phyloP scores from a whole-genome alignment of 164 flowering plant species.

The Tetracentron sinense region DNA sequence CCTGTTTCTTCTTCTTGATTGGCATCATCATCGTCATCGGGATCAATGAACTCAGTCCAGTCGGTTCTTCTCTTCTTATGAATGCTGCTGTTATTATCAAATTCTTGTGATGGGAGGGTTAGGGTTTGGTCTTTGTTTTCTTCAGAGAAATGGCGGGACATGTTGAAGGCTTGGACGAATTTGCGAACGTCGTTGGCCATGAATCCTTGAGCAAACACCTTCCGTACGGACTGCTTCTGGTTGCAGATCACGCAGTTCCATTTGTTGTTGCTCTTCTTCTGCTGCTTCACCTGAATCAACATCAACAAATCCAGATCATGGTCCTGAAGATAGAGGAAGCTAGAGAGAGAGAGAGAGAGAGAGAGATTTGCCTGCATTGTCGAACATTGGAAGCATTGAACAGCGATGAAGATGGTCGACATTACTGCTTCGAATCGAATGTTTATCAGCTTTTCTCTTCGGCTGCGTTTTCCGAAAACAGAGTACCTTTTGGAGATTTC shows the following conservation, averaged over 20 bases:
- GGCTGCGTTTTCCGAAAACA: no score
- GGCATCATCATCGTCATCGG: conserved; percentile 14
- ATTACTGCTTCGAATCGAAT: no score
- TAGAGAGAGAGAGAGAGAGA: conserved; percentile 13
- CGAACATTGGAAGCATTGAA: conserved; percentile 70
- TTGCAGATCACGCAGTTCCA: conserved; percentile 89
- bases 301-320: not conserved
- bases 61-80: conserved; percentile 38
- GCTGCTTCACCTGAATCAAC: conserved; percentile 73
- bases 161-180: conserved; percentile 74
- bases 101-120: not conserved
- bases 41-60: conserved; percentile 65
- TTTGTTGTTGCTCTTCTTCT: conserved; percentile 84
- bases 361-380: conserved; percentile 68
- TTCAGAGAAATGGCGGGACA: conserved; percentile 46
- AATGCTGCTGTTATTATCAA: not conserved
- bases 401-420: conserved; percentile 54
- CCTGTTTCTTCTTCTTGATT: conserved; percentile 7
- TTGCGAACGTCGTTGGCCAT: conserved; percentile 70
- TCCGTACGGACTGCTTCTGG: conserved; percentile 70
- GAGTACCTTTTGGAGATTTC: no score
- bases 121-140: conserved; percentile 15
- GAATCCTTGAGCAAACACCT: conserved; percentile 53
- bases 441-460: no score
- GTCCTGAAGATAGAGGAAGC: conserved; percentile 4